phyloP scores from a whole-genome alignment of 352 stramenopile genomes.

The Phytopythium chamaehyphon region DNA sequence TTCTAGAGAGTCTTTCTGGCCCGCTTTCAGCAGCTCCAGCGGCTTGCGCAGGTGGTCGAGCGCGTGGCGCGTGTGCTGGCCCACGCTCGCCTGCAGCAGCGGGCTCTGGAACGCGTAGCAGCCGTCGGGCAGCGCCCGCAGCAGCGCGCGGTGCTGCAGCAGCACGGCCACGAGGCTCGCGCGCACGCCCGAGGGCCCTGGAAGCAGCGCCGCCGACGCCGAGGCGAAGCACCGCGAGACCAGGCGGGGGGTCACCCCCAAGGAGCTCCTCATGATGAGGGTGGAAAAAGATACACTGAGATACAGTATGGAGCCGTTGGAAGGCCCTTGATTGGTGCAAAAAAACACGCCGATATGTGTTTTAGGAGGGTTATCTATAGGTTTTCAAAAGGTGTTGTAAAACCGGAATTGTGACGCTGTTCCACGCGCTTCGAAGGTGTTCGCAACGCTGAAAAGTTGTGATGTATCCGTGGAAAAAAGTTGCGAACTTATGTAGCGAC shows the following conservation, averaged over 20 bases:
- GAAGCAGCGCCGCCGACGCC: slow-evolving; percentile 2
- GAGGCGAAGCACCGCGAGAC: not conserved
- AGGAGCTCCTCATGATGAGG: too few species aligned
- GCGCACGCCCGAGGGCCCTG: slow-evolving; percentile 16
- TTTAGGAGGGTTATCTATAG: too few species aligned
- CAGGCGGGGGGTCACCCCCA: not conserved
- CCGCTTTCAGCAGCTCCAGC: slow-evolving; percentile 27
- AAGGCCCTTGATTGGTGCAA: too few species aligned
- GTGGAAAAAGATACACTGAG: too few species aligned
- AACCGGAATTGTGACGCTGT: too few species aligned
- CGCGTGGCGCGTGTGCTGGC: slow-evolving; percentile 75
- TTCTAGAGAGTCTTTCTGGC: not conserved
- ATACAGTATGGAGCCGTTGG: too few species aligned
- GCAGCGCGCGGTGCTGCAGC: slow-evolving; percentile 53
- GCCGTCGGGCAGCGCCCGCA: slow-evolving; percentile 39
- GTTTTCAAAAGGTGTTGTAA: too few species aligned
- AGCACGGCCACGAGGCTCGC: slow-evolving; percentile 60
- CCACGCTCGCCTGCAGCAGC: slow-evolving; percentile 53
- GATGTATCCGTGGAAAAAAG: too few species aligned
- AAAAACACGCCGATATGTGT: too few species aligned
- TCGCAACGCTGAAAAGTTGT: too few species aligned
- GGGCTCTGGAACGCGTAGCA: slow-evolving; percentile 68
- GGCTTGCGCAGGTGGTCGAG: slow-evolving; percentile 78
- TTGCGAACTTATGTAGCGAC: too few species aligned
- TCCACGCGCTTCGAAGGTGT: too few species aligned